Evolutionary conservation across 306 rosid species (phyloP).

Genomic region (Cicer arietinum): DNA sequence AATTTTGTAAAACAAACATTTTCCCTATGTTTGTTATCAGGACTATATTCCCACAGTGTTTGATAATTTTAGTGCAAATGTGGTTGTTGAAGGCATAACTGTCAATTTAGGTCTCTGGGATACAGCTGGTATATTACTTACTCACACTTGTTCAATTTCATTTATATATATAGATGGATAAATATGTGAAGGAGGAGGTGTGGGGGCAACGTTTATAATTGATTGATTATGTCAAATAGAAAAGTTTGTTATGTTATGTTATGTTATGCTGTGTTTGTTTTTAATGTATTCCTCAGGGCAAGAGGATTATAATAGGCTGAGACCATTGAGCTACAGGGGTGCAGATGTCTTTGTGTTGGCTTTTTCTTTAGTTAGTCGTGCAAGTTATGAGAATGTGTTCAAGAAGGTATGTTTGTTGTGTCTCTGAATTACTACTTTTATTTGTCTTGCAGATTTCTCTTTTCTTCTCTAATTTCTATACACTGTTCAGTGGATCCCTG

Average conservation of each 20-base stretch:
- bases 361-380: conserved; percentile 90
- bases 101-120: conserved; percentile 77
- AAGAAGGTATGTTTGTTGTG: conserved; percentile 66
- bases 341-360: conserved; percentile 95
- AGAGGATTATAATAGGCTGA: conserved; percentile 90
- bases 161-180: background rate
- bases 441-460: conserved; percentile 32
- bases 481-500: conserved; percentile 88
- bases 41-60: conserved; percentile 86
- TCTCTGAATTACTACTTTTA: conserved; percentile 35
- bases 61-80: conserved; percentile 67
- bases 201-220: background rate
- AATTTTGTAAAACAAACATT: conserved; percentile 24
- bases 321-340: conserved; percentile 98
- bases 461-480: conserved; percentile 41
- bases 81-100: conserved; percentile 56
- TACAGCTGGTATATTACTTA: conserved; percentile 58
- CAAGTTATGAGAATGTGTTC: conserved; percentile 86
- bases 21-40: conserved; percentile 50
- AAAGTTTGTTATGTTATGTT: conserved; percentile 38
- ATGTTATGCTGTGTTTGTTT: conserved; percentile 38
- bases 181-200: background rate
- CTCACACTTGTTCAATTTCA: background rate
- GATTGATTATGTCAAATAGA: conserved; percentile 16
- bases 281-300: conserved; percentile 63